Conservation (phyloP, 2,329 filamentous ascomycete species). For the Nemania sp. region DNA sequence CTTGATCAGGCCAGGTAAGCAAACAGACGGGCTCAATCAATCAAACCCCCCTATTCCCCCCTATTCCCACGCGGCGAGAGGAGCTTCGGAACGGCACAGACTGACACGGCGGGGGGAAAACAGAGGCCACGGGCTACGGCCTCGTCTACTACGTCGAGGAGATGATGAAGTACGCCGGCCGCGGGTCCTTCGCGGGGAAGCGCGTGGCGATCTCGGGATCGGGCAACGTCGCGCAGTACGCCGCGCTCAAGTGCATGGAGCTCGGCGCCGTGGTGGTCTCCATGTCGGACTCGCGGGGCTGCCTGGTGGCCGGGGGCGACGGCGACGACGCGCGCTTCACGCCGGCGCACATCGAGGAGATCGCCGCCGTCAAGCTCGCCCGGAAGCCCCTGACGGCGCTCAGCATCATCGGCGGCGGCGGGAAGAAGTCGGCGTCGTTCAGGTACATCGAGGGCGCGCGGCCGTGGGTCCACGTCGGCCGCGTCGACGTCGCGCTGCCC, state of each 20-base stretch:
- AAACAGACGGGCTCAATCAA: background rate
- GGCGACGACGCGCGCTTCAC: constrained; percentile 73
- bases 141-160: constrained; percentile 95
- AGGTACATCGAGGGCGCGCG: constrained; percentile 85
- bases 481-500: constrained; percentile 89
- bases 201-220: constrained; percentile 94
- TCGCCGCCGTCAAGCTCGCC: constrained; percentile 84
- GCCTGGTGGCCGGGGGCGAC: constrained; percentile 74
- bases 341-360: constrained; percentile 75
- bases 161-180: constrained; percentile 91
- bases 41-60: background rate
- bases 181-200: constrained; percentile 87
- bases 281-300: constrained; percentile 88
- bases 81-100: background rate
- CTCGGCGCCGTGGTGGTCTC: constrained; percentile 92
- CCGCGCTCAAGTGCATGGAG: constrained; percentile 94
- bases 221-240: constrained; percentile 97
- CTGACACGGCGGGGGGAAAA: constrained; percentile 12
- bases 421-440: constrained; percentile 66
- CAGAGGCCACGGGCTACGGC: constrained; percentile 93
- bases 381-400: constrained; percentile 81
- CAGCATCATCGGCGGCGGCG: no score
- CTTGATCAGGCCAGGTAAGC: constrained; percentile 78
- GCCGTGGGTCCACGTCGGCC: constrained; percentile 88
- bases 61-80: no score